Conservation (phyloP, 2,329 filamentous ascomycete species). For the Ascochyta fabae region DNA sequence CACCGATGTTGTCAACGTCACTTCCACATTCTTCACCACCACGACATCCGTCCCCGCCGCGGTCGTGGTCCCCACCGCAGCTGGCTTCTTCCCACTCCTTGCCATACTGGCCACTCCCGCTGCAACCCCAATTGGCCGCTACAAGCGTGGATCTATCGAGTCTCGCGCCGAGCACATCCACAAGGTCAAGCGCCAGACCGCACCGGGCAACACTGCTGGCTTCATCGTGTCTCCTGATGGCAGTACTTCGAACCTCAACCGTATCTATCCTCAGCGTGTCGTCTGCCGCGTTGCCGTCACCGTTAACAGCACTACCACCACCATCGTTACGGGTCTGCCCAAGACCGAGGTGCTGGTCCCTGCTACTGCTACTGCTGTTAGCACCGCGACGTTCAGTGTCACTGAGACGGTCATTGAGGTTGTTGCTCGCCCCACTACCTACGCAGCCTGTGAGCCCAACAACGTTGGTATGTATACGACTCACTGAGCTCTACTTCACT, state of each 20-base stretch:
- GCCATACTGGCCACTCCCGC: slow-evolving; percentile 1
- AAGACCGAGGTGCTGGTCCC: slow-evolving; percentile 19
- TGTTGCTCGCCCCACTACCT: slow-evolving; percentile 24
- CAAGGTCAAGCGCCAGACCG: slow-evolving; percentile 28
- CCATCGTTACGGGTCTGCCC: slow-evolving; percentile 19
- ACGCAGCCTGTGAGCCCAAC: slow-evolving; percentile 30
- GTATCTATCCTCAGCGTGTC: slow-evolving; percentile 22
- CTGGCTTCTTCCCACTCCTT: slow-evolving; percentile 28
- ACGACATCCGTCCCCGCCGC: slow-evolving; percentile 20
- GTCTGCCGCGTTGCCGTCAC: slow-evolving; percentile 21
- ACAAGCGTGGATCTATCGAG: slow-evolving; percentile 26
- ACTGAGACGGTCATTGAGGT: slow-evolving; percentile 24
- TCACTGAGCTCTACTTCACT: background rate
- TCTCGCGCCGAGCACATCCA: slow-evolving; percentile 10
- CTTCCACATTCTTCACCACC: slow-evolving; percentile 19
- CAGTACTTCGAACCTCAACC: slow-evolving; percentile 14
- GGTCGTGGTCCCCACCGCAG: slow-evolving; percentile 20
- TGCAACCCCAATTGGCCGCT: slow-evolving; percentile 21
- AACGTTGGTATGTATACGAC: slow-evolving; percentile 32
- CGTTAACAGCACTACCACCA: slow-evolving; percentile 21
- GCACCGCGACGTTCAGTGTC: slow-evolving; percentile 24
- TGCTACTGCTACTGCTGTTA: slow-evolving; percentile 20
- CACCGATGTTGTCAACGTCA: slow-evolving; percentile 27
- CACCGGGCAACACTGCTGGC: slow-evolving; percentile 22
- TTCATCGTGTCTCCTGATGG: slow-evolving; percentile 25